Evolutionary conservation across 257 asterid genomes (phyloP).

Genomic region (Salvia rosmarinus): DNA sequence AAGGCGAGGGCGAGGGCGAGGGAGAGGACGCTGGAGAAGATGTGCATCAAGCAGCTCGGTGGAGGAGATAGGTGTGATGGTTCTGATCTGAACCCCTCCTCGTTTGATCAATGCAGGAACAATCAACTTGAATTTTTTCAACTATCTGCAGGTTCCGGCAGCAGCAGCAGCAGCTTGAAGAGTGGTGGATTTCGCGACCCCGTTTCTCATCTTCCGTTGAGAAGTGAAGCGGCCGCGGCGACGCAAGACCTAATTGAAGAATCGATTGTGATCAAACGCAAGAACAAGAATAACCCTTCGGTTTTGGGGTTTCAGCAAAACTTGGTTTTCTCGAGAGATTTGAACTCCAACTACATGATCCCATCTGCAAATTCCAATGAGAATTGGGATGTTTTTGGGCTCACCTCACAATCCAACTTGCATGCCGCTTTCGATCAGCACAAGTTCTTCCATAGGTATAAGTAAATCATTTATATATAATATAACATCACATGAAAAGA

Average conservation of each 20-base stretch:
- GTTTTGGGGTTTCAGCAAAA: slow-evolving; percentile 48
- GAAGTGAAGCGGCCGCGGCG: slow-evolving; percentile 4
- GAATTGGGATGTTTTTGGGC: slow-evolving; percentile 53
- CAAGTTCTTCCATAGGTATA: slow-evolving; percentile 59
- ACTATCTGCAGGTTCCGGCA: slow-evolving; percentile 24
- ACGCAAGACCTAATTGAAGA: slow-evolving; percentile 42
- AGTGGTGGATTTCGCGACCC: not conserved
- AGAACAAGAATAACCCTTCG: slow-evolving; percentile 40
- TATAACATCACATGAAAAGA: too few relatives aligned
- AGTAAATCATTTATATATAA: too few relatives aligned
- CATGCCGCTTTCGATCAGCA: slow-evolving; percentile 50
- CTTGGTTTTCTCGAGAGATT: slow-evolving; percentile 31
- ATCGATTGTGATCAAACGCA: slow-evolving; percentile 41
- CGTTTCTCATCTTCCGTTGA: not conserved
- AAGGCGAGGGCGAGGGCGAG: slow-evolving; percentile 96
- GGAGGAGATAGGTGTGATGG: slow-evolving; percentile 8
- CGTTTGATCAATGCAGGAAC: slow-evolving; percentile 23
- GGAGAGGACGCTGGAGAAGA: slow-evolving; percentile 74
- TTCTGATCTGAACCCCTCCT: slow-evolving; percentile 27
- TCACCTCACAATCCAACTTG: slow-evolving; percentile 44
- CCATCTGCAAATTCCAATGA: slow-evolving; percentile 31
- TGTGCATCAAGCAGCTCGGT: slow-evolving; percentile 47
- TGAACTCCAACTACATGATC: slow-evolving; percentile 29
- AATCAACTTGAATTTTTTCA: slow-evolving; percentile 37
- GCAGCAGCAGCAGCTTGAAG: not conserved